These are phyloP conservation scores for Pontederia crassipes DNA, from an alignment of 176 grass and related monocot species.

Conservation along the genomic window DNA sequence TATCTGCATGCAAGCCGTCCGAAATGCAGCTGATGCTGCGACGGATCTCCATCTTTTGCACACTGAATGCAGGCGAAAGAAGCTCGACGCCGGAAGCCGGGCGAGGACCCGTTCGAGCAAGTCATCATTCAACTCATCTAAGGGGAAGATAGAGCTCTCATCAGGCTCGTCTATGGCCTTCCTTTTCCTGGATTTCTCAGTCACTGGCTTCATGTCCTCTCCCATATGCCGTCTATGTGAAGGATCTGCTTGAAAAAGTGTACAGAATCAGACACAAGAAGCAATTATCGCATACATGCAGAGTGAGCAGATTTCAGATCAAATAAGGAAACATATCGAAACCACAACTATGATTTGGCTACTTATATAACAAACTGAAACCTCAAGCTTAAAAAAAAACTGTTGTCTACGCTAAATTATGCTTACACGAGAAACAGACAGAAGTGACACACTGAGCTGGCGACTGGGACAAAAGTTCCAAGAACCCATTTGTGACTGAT, in stretches of 20 bases:
- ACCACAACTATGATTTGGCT: too few relatives aligned
- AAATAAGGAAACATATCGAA: too few relatives aligned
- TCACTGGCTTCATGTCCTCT: not conserved
- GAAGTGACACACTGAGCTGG: too few relatives aligned
- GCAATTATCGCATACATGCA: too few relatives aligned
- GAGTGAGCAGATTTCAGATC: too few relatives aligned
- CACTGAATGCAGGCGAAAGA: slow-evolving; percentile 52
- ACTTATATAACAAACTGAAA: too few relatives aligned
- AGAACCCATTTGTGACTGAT: too few relatives aligned
- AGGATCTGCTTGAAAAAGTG: not conserved
- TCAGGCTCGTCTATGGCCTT: not conserved
- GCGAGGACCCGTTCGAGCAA: slow-evolving; percentile 69
- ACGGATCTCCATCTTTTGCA: slow-evolving; percentile 45
- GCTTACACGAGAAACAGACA: too few relatives aligned
- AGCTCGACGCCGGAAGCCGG: slow-evolving; percentile 45
- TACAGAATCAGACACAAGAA: not conserved
- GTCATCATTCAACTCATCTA: slow-evolving; percentile 62
- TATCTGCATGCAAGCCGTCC: slow-evolving; percentile 43
- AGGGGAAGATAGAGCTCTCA: not conserved
- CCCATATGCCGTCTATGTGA: not conserved
- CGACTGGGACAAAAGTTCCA: too few relatives aligned
- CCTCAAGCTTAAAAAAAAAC: too few relatives aligned
- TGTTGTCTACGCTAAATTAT: too few relatives aligned
- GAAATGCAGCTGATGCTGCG: slow-evolving; percentile 43
- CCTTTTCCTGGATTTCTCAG: slow-evolving; percentile 23